Percentiles rank a stretch among this genome's conserved stretches.
Evolutionary conservation across 2,329 filamentous ascomycete genomes (phyloP).

Genomic region (Penicillium polonicum): DNA sequence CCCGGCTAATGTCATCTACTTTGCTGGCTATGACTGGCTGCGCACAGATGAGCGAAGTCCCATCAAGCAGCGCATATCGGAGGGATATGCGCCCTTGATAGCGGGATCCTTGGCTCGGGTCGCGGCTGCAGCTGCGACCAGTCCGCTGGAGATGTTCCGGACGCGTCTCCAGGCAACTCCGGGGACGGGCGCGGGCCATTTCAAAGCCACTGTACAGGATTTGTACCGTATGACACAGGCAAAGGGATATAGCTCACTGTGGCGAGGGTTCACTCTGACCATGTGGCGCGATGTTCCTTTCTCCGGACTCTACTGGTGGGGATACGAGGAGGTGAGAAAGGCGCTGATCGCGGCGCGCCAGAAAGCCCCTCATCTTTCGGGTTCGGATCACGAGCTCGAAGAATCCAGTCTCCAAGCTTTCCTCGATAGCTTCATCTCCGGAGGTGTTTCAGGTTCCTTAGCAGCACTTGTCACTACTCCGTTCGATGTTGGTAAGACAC

Average conservation of each 20-base stretch:
- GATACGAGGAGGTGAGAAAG: conserved; percentile 81
- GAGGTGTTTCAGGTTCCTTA: conserved; percentile 76
- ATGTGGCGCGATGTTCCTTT: conserved; percentile 98
- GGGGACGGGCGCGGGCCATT: conserved; percentile 60
- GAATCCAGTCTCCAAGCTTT: conserved; percentile 57
- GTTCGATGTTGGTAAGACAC: conserved; percentile 96
- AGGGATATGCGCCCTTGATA: conserved; percentile 74
- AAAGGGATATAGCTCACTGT: conserved; percentile 78
- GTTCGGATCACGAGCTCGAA: conserved; percentile 64
- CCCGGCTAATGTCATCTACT: conserved; percentile 96
- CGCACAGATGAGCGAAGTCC: conserved; percentile 72
- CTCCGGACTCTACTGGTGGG: conserved; percentile 96
- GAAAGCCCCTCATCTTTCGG: conserved; percentile 37
- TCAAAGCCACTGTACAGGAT: conserved; percentile 74
- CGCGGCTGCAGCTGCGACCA: conserved; percentile 77
- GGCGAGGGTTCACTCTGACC: conserved; percentile 85
- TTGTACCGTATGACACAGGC: conserved; percentile 74
- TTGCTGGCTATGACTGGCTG: conserved; percentile 95
- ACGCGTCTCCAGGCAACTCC: conserved; percentile 84
- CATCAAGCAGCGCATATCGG: conserved; percentile 61
- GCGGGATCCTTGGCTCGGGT: conserved; percentile 77
- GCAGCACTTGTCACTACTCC: conserved; percentile 89
- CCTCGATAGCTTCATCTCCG: conserved; percentile 83
- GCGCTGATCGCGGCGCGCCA: conserved; percentile 66
- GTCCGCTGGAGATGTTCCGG: conserved; percentile 89